Evolutionary conservation across 2,329 filamentous ascomycete genomes (phyloP).

Genomic region (Fusarium robinianum): DNA sequence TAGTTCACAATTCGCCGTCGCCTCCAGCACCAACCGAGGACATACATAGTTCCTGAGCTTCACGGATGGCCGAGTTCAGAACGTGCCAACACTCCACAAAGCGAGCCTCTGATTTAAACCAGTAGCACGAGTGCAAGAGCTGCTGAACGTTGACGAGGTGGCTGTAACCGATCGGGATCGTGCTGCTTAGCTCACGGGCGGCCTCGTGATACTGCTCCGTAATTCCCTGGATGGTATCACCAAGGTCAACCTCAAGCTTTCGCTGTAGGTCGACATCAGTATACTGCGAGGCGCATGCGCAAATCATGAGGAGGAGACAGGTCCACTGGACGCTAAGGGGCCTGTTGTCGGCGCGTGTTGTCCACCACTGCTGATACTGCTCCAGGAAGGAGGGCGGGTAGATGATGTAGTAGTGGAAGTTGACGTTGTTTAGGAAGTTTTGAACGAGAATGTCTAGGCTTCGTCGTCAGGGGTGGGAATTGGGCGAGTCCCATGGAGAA

Average conservation of each 20-base stretch:
- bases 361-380: conserved; percentile 46
- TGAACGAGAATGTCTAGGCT: conserved; percentile 45
- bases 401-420: conserved; percentile 47
- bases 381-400: conserved; percentile 43
- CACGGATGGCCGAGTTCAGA: conserved; percentile 41
- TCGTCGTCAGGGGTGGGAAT: conserved; percentile 4
- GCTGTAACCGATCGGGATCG: conserved; percentile 41
- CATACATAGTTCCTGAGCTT: conserved; percentile 44
- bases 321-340: conserved; percentile 46
- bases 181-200: conserved; percentile 40
- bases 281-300: conserved; percentile 45
- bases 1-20: not conserved
- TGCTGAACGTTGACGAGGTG: conserved; percentile 43
- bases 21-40: too few relatives aligned
- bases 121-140: conserved; percentile 45
- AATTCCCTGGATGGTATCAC: conserved; percentile 35
- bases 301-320: conserved; percentile 45
- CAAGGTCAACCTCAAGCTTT: conserved; percentile 41
- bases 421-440: conserved; percentile 45
- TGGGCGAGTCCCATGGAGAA: not conserved
- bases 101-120: conserved; percentile 44
- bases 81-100: conserved; percentile 47
- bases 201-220: conserved; percentile 42
- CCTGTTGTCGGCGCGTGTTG: conserved; percentile 32
- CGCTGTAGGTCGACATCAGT: conserved; percentile 37